A percentile compares a stretch with the other conserved stretches of the same genome.
Conservation (phyloP, 345 rosid genomes). For the Diplotaxis tenuifolia region DNA sequence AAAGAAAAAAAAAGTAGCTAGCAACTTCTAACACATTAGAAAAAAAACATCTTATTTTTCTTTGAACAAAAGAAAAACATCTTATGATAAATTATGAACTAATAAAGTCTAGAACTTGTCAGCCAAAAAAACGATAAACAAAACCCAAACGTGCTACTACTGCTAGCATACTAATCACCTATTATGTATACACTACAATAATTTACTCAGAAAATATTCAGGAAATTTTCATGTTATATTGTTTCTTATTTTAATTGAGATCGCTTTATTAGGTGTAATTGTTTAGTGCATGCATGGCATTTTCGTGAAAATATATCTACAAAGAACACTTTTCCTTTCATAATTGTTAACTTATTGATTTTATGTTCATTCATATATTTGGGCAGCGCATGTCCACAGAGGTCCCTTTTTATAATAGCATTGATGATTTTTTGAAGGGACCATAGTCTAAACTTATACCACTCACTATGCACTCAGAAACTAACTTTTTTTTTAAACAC, state of each 20-base stretch:
- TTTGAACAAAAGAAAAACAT: not conserved
- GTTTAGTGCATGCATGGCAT: slow-evolving; percentile 29
- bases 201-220: not conserved
- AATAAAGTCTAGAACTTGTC: not conserved
- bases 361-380: not conserved
- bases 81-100: not conserved
- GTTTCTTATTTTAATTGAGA: not conserved
- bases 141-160: not conserved
- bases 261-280: slow-evolving; percentile 29
- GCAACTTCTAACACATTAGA: not conserved
- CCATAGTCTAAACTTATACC: slow-evolving; percentile 22
- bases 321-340: slow-evolving; percentile 17
- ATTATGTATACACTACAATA: not conserved
- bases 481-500: too few relatives aligned
- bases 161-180: not conserved
- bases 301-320: slow-evolving; percentile 33
- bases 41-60: not conserved
- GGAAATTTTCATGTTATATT: not conserved
- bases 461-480: too few relatives aligned
- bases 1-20: not conserved
- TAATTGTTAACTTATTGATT: slow-evolving; percentile 2
- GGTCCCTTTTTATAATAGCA: slow-evolving; percentile 16
- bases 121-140: not conserved
- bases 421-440: slow-evolving; percentile 15
- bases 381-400: slow-evolving; percentile 29